Percentiles rank a stretch among this genome's conserved stretches.
phyloP scores from a whole-genome alignment of 2,329 filamentous ascomycete genomes.

The Epichloe festucae region DNA sequence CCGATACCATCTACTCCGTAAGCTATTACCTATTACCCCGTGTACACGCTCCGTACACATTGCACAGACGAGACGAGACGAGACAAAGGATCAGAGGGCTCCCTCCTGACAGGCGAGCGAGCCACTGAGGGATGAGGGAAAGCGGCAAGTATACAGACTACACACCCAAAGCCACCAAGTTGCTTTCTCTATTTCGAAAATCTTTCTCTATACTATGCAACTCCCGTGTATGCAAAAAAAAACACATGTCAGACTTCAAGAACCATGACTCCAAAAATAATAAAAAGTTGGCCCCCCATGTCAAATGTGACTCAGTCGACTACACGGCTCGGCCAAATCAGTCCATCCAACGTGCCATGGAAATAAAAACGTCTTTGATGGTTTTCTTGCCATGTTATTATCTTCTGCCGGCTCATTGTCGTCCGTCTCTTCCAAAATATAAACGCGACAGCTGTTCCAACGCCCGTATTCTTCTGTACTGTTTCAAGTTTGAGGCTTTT shows the following conservation, averaged over 20 bases:
- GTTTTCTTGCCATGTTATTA: background rate
- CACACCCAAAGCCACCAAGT: background rate
- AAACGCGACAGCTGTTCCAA: background rate
- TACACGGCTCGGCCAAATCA: background rate
- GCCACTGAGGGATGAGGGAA: too few relatives aligned
- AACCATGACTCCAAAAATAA: background rate
- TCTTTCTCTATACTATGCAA: background rate
- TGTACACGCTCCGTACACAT: too few relatives aligned
- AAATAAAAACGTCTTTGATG: background rate
- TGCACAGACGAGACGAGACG: too few relatives aligned
- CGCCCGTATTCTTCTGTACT: background rate
- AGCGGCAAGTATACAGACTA: too few relatives aligned
- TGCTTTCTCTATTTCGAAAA: background rate
- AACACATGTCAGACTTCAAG: too few relatives aligned
- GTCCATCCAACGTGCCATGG: slow-evolving; percentile 1
- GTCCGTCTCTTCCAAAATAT: background rate
- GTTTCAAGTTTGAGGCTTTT: background rate
- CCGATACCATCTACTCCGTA: too few relatives aligned
- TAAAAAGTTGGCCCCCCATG: background rate
- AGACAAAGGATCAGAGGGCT: background rate
- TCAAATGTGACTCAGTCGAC: background rate
- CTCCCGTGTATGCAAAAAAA: background rate
- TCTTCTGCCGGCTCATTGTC: background rate
- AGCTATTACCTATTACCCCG: too few relatives aligned
- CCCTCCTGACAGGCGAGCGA: background rate